Percentiles rank a stretch among this genome's conserved stretches.
These are phyloP conservation scores for Corrigiola litoralis DNA, from an alignment of 179 eudicot species.

Conservation along the genomic window DNA sequence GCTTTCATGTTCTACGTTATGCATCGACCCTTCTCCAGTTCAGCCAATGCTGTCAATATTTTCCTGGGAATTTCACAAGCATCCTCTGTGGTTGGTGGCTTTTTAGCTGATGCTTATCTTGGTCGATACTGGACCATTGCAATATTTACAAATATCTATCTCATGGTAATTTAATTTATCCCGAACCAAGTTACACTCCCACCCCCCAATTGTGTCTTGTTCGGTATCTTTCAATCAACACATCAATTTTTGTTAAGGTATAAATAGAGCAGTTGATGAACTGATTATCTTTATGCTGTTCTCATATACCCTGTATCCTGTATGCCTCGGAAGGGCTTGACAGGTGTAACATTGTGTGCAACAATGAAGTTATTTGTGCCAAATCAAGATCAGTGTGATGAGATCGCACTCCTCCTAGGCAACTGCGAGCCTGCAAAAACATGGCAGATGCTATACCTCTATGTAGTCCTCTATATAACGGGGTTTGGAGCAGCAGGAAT, in stretches of 20 bases:
- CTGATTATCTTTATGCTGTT: neutral
- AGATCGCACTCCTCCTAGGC: conserved; percentile 59
- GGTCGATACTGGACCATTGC: conserved; percentile 96
- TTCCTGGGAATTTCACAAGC: conserved; percentile 91
- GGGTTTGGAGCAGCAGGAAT: conserved; percentile 95
- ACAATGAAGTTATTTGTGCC: conserved; percentile 59
- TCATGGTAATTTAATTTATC: conserved; percentile 41
- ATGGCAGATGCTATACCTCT: conserved; percentile 81
- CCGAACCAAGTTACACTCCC: too few relatives aligned
- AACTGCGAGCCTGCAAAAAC: conserved; percentile 69
- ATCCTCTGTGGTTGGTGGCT: conserved; percentile 84
- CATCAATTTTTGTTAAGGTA: neutral
- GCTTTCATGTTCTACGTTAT: conserved; percentile 86
- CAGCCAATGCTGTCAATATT: conserved; percentile 79
- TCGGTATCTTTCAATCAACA: too few relatives aligned
- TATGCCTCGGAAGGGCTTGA: conserved; percentile 50
- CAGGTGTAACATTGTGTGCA: conserved; percentile 74
- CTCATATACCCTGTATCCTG: neutral
- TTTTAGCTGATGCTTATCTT: conserved; percentile 86
- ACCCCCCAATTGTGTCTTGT: too few relatives aligned
- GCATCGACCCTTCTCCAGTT: conserved; percentile 81
- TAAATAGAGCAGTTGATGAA: neutral
- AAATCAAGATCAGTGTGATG: conserved; percentile 66
- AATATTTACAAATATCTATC: conserved; percentile 76
- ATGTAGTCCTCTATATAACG: conserved; percentile 60